phyloP scores from a whole-genome alignment of 441 rosid species.

The Eruca vesicaria region DNA sequence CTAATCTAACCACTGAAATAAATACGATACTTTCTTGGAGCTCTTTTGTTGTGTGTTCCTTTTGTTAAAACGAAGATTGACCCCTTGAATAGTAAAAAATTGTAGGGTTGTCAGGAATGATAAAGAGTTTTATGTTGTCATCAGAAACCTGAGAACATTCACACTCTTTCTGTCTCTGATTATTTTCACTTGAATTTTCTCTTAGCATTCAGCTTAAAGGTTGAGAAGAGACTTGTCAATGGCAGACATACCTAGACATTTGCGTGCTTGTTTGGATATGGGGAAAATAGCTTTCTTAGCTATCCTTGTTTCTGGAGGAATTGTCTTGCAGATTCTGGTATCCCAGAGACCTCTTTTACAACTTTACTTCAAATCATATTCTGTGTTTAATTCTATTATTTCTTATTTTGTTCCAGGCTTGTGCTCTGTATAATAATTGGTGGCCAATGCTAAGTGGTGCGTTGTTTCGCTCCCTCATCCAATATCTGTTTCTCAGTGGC shows the following conservation, averaged over 20 bases:
- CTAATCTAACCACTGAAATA: background rate
- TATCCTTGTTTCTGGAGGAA: conserved; percentile 82
- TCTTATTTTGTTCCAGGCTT: conserved; percentile 56
- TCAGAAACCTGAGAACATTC: background rate
- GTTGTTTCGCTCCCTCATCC: background rate
- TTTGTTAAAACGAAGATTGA: background rate
- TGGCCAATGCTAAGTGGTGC: conserved; percentile 97
- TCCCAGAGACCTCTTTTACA: background rate
- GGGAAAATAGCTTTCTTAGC: conserved; percentile 89
- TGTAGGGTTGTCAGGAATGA: background rate
- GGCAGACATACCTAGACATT: conserved; percentile 81
- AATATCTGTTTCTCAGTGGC: background rate
- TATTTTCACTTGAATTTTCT: background rate
- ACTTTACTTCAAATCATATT: background rate
- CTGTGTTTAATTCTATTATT: conserved; percentile 12
- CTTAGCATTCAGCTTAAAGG: background rate
- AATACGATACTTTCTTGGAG: background rate
- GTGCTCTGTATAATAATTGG: conserved; percentile 93
- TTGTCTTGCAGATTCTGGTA: conserved; percentile 91
- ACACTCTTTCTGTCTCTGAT: background rate
- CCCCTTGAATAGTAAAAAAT: background rate
- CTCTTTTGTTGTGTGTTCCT: background rate
- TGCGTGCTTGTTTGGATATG: conserved; percentile 70
- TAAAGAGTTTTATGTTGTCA: background rate
- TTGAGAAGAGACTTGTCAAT: conserved; percentile 40